Evolutionary conservation across 768 basidiomycete genomes (phyloP), one percentile per base, ranked within the genome.

Genomic region (Amanita fuliginea): DNA sequence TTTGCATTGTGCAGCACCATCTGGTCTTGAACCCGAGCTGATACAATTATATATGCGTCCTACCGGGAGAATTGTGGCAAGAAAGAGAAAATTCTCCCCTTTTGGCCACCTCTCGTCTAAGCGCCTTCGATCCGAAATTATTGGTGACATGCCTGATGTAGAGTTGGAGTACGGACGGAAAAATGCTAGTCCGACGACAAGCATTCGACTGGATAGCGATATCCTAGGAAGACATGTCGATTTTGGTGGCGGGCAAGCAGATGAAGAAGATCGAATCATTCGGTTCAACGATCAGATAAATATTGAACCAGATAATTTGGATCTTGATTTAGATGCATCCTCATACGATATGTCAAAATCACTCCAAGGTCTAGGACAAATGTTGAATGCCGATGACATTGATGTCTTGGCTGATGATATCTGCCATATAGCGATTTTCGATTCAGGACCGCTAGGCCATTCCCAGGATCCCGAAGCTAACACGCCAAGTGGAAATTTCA

Each of bases 31-130:
- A 0, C 83, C 86, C 0, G 90, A 95, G 62, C 71, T 99, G 18
- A 75, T 78, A 1, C 78, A 86, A 47, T 67, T 99, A 48, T 99
- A 96, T 67, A 74, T 86, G 69, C 85, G 86, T 36, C 89, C 91
- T 8, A 64, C 64, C 4, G 41, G 62, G 24, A 22, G 35, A 37
- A 19, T n/a, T 2, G 14, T 26, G 4, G 56, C 73, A n/a, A 64
- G 74, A 19, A 87, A 87, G 60, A 78, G 83, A 45, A 74, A 80
- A 37, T 78, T 70, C 1, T 62, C 64, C 24, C 79, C 77, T 26
- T 81, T 74, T n/a, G 80, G 73, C 14, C 73, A 72, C 47, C 75
- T 69, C 22, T 68, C 78, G 22, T 79, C 75, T 69, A 84, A 80
- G 60, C 72, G 81, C 30, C 70, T 78, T 32, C 66, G 83, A 21